These are phyloP conservation scores for Venturia pyrina DNA, from an alignment of 2,329 filamentous ascomycete genomes.

Conservation along the genomic window DNA sequence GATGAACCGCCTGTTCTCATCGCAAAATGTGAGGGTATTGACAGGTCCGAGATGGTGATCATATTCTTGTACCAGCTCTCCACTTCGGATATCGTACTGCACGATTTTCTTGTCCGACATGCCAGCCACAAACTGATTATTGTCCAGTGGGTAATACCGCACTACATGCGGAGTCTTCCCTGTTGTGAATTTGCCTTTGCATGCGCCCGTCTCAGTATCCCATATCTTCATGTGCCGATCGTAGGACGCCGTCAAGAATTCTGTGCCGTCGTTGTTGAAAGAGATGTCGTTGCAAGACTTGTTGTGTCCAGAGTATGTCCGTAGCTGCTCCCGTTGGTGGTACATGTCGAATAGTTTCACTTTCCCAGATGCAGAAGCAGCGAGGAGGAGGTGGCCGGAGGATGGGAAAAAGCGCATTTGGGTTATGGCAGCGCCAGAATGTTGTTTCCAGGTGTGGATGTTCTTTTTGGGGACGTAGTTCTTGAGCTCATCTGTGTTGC, in stretches of 20 bases:
- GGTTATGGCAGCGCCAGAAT: slow-evolving; percentile 73
- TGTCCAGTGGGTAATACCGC: slow-evolving; percentile 79
- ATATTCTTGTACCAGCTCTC: slow-evolving; percentile 88
- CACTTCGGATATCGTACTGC: slow-evolving; percentile 82
- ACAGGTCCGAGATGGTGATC: slow-evolving; percentile 96
- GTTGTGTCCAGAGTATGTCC: slow-evolving; percentile 82
- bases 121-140: slow-evolving; percentile 86
- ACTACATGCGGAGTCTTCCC: slow-evolving; percentile 94
- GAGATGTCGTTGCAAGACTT: slow-evolving; percentile 85
- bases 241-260: slow-evolving; percentile 85
- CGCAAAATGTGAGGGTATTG: slow-evolving; percentile 95
- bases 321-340: slow-evolving; percentile 76
- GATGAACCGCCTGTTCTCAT: slow-evolving; percentile 90
- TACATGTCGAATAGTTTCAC: slow-evolving; percentile 95
- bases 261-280: slow-evolving; percentile 72
- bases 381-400: slow-evolving; percentile 81
- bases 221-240: slow-evolving; percentile 96
- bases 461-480: slow-evolving; percentile 95
- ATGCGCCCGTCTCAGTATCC: slow-evolving; percentile 93
- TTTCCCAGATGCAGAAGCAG: slow-evolving; percentile 79
- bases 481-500: slow-evolving; percentile 68
- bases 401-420: slow-evolving; percentile 81
- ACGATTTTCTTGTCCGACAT: slow-evolving; percentile 99
- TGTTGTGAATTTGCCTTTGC: slow-evolving; percentile 78
- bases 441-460: slow-evolving; percentile 78